Percentiles rank a stretch among this genome's conserved stretches.
Conservation (phyloP, 78 protist genomes). For the Dictyostelium intermedium region DNA sequence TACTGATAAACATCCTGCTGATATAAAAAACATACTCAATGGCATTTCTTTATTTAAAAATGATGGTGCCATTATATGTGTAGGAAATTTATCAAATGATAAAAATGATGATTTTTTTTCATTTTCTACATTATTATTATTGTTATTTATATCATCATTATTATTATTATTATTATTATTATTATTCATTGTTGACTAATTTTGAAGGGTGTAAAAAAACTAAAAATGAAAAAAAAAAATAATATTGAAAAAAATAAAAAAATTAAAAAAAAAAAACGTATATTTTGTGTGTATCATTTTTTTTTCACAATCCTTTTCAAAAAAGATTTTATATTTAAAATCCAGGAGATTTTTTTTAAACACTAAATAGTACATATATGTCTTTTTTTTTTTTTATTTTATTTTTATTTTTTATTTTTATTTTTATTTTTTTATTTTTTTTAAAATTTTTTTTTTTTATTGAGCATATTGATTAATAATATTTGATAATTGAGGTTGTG, state of each 20-base stretch:
- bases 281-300: too few relatives aligned
- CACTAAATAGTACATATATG: too few relatives aligned
- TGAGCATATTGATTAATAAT: conserved; percentile 42
- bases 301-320: too few relatives aligned
- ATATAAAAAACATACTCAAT: conserved; percentile 5
- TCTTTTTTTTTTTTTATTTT: not conserved
- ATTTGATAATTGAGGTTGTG: conserved; percentile 12
- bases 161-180: too few relatives aligned
- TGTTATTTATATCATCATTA: not conserved
- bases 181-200: too few relatives aligned
- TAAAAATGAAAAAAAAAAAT: too few relatives aligned
- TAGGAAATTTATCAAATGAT: conserved; percentile 2
- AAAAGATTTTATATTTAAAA: too few relatives aligned
- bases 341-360: too few relatives aligned
- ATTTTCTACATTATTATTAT: not conserved
- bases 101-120: not conserved
- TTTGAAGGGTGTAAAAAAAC: too few relatives aligned
- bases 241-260: too few relatives aligned
- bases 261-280: too few relatives aligned
- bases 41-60: conserved; percentile 60
- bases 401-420: not conserved
- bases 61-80: conserved; percentile 2
- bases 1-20: conserved; percentile 25
- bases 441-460: not conserved
- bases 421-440: not conserved